A percentile compares a stretch with the other conserved stretches of the same genome.
Evolutionary conservation across 73 alveolate species (phyloP).

Genomic region (Paramecium biaurelia): DNA sequence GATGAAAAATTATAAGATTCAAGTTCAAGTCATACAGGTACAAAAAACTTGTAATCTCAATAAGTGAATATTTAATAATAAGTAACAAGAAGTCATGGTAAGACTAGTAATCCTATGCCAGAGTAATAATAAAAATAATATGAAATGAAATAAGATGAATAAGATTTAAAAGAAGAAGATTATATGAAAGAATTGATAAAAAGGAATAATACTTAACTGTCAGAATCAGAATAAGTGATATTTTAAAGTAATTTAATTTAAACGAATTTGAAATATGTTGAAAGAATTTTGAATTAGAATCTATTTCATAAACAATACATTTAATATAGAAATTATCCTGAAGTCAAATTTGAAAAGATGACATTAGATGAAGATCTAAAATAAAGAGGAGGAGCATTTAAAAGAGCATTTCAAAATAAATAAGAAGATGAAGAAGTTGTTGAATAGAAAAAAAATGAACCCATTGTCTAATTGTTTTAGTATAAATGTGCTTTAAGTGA

Average conservation of each 20-base stretch:
- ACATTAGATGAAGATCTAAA: conserved; percentile 70
- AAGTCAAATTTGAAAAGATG: conserved; percentile 79
- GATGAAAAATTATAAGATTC: neutral
- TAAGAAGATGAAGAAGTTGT: conserved; percentile 86
- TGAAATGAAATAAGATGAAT: conserved; percentile 26
- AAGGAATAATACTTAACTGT: neutral
- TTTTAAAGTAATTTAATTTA: conserved; percentile 46
- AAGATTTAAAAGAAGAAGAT: conserved; percentile 46
- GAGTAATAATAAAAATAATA: conserved; percentile 30
- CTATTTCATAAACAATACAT: conserved; percentile 93
- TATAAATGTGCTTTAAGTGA: conserved; percentile 84
- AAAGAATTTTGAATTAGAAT: conserved; percentile 94
- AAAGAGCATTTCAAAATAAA: conserved; percentile 70
- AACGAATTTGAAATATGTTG: conserved; percentile 78
- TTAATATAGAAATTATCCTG: conserved; percentile 95
- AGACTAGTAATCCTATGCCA: conserved; percentile 48
- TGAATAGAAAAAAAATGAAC: conserved; percentile 76
- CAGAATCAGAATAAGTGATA: conserved; percentile 62
- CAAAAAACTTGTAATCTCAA: conserved; percentile 20
- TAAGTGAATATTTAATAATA: neutral
- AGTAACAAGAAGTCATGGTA: conserved; percentile 60
- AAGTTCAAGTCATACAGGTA: conserved; percentile 52
- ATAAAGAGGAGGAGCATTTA: conserved; percentile 65
- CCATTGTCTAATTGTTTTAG: conserved; percentile 82
- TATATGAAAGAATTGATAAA: conserved; percentile 30